A percentile compares a stretch with the other conserved stretches of the same genome.
phyloP scores from a whole-genome alignment of 1,139 yeast genomes.

The Candida labiduridarum region DNA sequence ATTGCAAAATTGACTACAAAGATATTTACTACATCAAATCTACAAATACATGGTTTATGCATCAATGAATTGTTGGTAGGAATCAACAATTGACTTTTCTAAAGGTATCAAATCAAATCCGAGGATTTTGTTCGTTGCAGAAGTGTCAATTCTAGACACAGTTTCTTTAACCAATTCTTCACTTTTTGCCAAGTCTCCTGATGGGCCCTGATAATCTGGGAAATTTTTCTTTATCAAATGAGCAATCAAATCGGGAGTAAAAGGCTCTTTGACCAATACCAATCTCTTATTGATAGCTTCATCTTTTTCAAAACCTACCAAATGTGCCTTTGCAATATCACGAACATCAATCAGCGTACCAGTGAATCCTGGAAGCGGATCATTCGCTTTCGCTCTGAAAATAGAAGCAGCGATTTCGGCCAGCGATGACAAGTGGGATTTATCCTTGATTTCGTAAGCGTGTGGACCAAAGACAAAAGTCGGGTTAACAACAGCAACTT shows the following conservation, averaged over 20 bases:
- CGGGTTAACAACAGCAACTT: conserved; percentile 31
- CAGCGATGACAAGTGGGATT: conserved; percentile 19
- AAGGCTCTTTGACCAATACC: conserved; percentile 27
- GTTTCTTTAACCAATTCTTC: conserved; percentile 1
- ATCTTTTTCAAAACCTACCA: conserved; percentile 32
- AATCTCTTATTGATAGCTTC: conserved; percentile 30
- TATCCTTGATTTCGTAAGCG: conserved; percentile 13
- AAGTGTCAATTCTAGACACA: conserved; percentile 22
- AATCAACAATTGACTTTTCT: conserved; percentile 40
- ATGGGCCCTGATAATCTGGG: conserved; percentile 15
- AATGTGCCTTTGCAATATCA: conserved; percentile 42
- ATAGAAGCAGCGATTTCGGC: conserved; percentile 18
- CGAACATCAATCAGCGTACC: conserved; percentile 40
- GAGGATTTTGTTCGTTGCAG: conserved; percentile 32
- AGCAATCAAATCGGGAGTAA: conserved; percentile 23
- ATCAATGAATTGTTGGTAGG: conserved; percentile 45
- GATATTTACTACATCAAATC: too few relatives aligned
- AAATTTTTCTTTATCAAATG: conserved; percentile 26
- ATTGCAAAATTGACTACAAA: too few relatives aligned
- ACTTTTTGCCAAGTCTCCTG: conserved; percentile 11
- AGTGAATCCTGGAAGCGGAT: conserved; percentile 16
- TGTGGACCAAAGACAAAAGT: conserved; percentile 42
- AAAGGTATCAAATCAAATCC: conserved; percentile 41
- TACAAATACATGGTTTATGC: too few relatives aligned
- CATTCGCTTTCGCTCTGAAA: conserved; percentile 20